A percentile compares a stretch with the other conserved stretches of the same genome.
Conservation (phyloP, 2,329 filamentous ascomycete genomes). For the Talaromyces sp. region DNA sequence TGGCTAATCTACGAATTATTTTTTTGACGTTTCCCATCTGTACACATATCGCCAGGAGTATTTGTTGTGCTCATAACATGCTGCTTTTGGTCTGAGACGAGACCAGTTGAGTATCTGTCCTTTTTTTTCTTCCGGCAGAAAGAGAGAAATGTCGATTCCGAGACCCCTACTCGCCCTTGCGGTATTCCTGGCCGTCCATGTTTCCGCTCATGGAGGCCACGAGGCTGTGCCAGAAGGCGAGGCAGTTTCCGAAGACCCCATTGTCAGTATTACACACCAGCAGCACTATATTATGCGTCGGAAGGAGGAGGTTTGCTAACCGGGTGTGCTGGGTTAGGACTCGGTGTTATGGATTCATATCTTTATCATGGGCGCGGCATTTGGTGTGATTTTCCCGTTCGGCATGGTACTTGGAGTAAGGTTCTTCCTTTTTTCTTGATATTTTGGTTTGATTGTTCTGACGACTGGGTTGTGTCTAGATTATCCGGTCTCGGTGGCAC, state of each 20-base stretch:
- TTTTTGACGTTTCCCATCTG: background rate
- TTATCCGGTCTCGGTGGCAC: conserved; percentile 87
- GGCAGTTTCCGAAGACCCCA: conserved; percentile 64
- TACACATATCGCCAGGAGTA: too few species aligned
- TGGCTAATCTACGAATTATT: background rate
- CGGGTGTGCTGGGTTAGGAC: conserved; percentile 46
- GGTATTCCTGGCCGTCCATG: conserved; percentile 22
- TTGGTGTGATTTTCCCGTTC: conserved; percentile 85
- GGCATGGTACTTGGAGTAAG: conserved; percentile 90
- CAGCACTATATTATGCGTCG: conserved; percentile 4
- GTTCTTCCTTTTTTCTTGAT: background rate
- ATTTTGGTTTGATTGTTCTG: conserved; percentile 1
- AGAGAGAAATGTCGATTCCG: conserved; percentile 3
- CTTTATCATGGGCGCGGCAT: conserved; percentile 75
- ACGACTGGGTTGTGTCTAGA: conserved; percentile 44
- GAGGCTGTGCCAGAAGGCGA: conserved; percentile 61
- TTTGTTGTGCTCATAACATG: background rate
- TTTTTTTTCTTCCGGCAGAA: background rate
- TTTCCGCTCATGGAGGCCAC: conserved; percentile 48
- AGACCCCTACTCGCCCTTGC: conserved; percentile 16
- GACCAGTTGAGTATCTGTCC: background rate
- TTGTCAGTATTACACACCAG: conserved; percentile 49
- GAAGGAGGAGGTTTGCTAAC: conserved; percentile 6
- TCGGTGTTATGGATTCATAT: conserved; percentile 91
- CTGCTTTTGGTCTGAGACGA: background rate